Evolutionary conservation across 768 basidiomycete genomes (phyloP).

Genomic region (Suillus weaverae): DNA sequence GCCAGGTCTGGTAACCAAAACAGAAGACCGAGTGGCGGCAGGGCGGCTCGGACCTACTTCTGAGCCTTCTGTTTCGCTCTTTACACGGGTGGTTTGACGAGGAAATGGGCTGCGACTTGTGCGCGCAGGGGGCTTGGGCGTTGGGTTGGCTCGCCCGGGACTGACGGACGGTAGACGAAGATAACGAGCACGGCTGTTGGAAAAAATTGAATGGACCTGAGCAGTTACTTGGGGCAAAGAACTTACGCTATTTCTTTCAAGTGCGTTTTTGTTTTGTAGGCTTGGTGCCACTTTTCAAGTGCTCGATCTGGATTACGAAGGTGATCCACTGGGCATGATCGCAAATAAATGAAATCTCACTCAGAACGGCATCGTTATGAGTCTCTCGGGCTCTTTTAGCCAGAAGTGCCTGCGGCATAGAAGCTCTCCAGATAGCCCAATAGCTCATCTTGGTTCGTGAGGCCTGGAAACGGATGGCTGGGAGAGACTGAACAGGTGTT

Average conservation of each 20-base stretch:
- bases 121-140: constrained; percentile 30
- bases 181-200: constrained; percentile 72
- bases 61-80: constrained; percentile 35
- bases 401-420: constrained; percentile 69
- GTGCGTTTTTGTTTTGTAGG: constrained; percentile 66
- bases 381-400: constrained; percentile 64
- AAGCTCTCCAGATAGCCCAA: constrained; percentile 66
- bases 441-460: constrained; percentile 56
- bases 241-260: constrained; percentile 85
- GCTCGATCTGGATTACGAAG: constrained; percentile 41
- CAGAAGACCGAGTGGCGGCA: constrained; percentile 23
- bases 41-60: constrained; percentile 27
- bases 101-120: constrained; percentile 31
- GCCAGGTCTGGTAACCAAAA: constrained; percentile 30
- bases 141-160: constrained; percentile 35
- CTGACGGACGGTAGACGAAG: constrained; percentile 66
- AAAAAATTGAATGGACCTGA: constrained; percentile 13
- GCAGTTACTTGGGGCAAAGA: constrained; percentile 10
- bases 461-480: constrained; percentile 77
- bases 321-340: constrained; percentile 5
- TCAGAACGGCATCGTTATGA: constrained; percentile 52
- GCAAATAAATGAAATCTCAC: constrained; percentile 43
- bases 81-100: constrained; percentile 25
- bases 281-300: constrained; percentile 68
- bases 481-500: constrained; percentile 55